Evolutionary conservation across 2,329 filamentous ascomycete species (phyloP).

Genomic region (Zasmidium angulare): DNA sequence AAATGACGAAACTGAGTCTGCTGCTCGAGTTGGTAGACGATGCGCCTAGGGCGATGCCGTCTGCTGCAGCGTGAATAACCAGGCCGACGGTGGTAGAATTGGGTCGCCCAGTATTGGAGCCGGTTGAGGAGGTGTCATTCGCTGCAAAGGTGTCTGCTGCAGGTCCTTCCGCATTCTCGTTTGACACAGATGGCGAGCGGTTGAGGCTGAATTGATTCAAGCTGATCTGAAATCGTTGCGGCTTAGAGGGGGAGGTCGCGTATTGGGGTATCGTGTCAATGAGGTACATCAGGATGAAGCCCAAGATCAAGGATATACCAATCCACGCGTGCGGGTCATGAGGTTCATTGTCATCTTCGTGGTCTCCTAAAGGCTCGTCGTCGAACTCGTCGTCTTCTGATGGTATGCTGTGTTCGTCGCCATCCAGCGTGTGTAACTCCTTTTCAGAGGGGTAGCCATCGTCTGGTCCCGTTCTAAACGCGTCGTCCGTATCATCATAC

Average conservation of each 20-base stretch:
- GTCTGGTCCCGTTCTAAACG: constrained; percentile 31
- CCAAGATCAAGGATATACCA: constrained; percentile 79
- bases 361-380: not conserved
- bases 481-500: not conserved
- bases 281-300: constrained; percentile 95
- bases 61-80: constrained; percentile 93
- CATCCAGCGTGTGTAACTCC: constrained; percentile 15
- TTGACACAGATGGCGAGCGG: constrained; percentile 34
- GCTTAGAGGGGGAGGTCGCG: constrained; percentile 52
- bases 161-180: constrained; percentile 13
- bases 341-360: constrained; percentile 20
- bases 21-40: constrained; percentile 67
- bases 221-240: constrained; percentile 79
- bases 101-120: constrained; percentile 20
- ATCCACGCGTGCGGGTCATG: constrained; percentile 72
- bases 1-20: constrained; percentile 84
- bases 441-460: constrained; percentile 25
- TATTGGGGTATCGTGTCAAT: constrained; percentile 83
- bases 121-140: constrained; percentile 8
- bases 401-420: constrained; percentile 13
- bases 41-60: constrained; percentile 93
- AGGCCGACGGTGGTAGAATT: constrained; percentile 73
- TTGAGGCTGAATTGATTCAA: constrained; percentile 69
- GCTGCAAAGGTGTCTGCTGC: constrained; percentile 17
- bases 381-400: not conserved